Evolutionary conservation across 78 protist genomes (phyloP).

Genomic region (Paulinella micropora): DNA sequence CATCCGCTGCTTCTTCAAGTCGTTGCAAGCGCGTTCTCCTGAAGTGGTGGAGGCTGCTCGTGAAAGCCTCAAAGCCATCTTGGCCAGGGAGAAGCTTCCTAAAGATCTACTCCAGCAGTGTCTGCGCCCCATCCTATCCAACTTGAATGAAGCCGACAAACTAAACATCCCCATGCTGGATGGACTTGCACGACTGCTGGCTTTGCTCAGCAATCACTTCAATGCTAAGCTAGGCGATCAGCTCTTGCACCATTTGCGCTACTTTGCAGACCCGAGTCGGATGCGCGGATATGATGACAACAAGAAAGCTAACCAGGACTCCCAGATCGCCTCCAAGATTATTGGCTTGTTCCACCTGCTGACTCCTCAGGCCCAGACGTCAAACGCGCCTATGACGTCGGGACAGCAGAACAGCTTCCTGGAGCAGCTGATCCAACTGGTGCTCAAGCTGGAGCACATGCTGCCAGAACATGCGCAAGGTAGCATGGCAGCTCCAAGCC

Average conservation of each 20-base stretch:
- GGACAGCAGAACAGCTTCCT: conserved; percentile 50
- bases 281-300: too few species aligned
- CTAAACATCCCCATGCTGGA: conserved; percentile 57
- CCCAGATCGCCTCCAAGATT: conserved; percentile 48
- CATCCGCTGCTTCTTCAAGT: conserved; percentile 15
- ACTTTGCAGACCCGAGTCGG: conserved; percentile 56
- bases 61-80: background rate
- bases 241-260: conserved; percentile 60
- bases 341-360: conserved; percentile 64
- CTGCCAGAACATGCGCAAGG: background rate
- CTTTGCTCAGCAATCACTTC: conserved; percentile 55
- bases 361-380: conserved; percentile 60
- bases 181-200: conserved; percentile 60
- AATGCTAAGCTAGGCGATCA: conserved; percentile 70
- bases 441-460: conserved; percentile 38
- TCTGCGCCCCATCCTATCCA: conserved; percentile 62
- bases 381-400: too few species aligned
- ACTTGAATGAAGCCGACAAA: conserved; percentile 52
- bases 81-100: conserved; percentile 28
- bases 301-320: conserved; percentile 40
- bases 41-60: background rate
- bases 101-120: conserved; percentile 61
- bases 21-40: background rate
- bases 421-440: conserved; percentile 29
- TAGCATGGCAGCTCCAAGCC: conserved; percentile 14